Conservation (phyloP, 1,139 yeast genomes). For the Spathaspora sp. region DNA sequence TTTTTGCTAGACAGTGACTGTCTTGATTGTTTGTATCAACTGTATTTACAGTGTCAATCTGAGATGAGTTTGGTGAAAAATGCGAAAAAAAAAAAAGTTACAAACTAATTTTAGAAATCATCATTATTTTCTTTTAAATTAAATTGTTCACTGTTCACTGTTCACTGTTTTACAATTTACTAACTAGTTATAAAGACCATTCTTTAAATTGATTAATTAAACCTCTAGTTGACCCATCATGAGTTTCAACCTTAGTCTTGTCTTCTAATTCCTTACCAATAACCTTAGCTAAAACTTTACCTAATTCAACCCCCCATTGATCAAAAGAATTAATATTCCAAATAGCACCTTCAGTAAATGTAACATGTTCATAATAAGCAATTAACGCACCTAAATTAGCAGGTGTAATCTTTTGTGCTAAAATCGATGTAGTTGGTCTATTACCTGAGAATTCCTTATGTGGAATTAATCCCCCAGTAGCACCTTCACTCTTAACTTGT, state of each 20-base stretch:
- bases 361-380: slow-evolving; percentile 95
- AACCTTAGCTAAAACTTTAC: slow-evolving; percentile 95
- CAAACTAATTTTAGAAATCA: no score
- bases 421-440: slow-evolving; percentile 97
- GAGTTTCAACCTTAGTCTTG: slow-evolving; percentile 54
- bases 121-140: background rate
- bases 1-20: background rate
- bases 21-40: no score
- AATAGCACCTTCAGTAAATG: slow-evolving; percentile 97
- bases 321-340: slow-evolving; percentile 99
- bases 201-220: slow-evolving; percentile 91
- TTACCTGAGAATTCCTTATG: slow-evolving; percentile 97
- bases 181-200: slow-evolving; percentile 52
- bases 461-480: slow-evolving; percentile 80
- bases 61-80: background rate
- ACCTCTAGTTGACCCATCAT: slow-evolving; percentile 89
- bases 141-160: background rate
- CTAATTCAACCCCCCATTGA: slow-evolving; percentile 99
- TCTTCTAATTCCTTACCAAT: slow-evolving; percentile 85
- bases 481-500: slow-evolving; percentile 87
- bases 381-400: slow-evolving; percentile 93
- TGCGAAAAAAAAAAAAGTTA: background rate
- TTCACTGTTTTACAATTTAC: background rate
- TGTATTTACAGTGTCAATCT: background rate
- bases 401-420: slow-evolving; percentile 94